Base-by-base conservation (phyloP, 2,329 filamentous ascomycete genomes). In the Calonectria fujianensis region DNA sequence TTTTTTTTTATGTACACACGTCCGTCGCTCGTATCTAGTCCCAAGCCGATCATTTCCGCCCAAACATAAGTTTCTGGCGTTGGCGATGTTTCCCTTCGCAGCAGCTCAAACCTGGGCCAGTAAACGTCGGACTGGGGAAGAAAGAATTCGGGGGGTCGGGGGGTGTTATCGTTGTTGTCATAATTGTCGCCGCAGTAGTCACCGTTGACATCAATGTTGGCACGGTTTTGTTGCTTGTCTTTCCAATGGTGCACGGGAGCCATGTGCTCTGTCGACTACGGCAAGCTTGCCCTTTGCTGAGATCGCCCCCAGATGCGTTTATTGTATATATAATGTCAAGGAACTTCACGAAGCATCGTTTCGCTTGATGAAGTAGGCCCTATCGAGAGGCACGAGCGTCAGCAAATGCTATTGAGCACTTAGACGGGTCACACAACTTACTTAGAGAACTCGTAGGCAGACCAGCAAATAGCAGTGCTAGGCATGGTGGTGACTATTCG, bases 381-480 rank as follows among this genome's bases (percentile, higher is more conserved):
- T 92, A 37, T 50, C 24, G 20, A 51, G 18, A 54, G 41, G 52
- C 54, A 9, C 54, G 32, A 14, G 16, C 31, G 50, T 76, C 54
- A 79, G 74, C 18, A 63, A 64, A 31, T 45, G 18, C 14, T 32
- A 16, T 29, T 14, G 9, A 14, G n/a, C 2, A 27, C 16, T 20
- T 20, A n/a, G 14, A 2, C 27, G 14, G 13, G 14, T n/a, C 20
- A 29, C 7, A 45, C 2, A 29, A 87, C 91, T 82, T 85, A 93
- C 92, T 93, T 93, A 80, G 91, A 93, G 76, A 92, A 92, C 81
- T 93, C 92, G 80, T 93, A 93, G 37, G 91, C 91, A 50, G 92
- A 97, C 97, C 97, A 99, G 90, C 97, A 99, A 83, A 99, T 99
- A n/a, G 97, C 97, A 41, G 97, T 99, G 87, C 96, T 98, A 27